Base-by-base conservation (phyloP, 139 green algal species). In the Chlamydomonas sp. region DNA sequence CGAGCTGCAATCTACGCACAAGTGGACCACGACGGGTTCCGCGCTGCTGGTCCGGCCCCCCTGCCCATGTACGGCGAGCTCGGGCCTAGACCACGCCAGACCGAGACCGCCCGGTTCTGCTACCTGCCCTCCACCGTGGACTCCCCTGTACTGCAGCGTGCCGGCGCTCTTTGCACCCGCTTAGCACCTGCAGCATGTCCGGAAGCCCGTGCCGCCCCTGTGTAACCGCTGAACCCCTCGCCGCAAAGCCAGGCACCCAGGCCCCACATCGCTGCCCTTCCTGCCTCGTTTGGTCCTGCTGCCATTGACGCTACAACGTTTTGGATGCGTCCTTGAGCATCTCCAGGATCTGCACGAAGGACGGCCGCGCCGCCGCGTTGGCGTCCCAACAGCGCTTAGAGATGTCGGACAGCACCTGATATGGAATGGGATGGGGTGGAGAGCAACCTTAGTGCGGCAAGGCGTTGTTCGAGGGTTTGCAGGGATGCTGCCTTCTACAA, bases 351-450 rank as follows among this genome's bases (percentile, higher is more conserved):
- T 89, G 79, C 57, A 89, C 72, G 80, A 94, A 92, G 59, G 73
- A 89, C 61, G 92, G 92, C 31, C 92, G 89, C 16, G 63, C 49
- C 3, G 80, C 18, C 1, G 90, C 20, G n/a, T 90, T 68, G 2
- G 80, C 14, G 10, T 79, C 72, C 92, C 92, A 95, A 84, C 92
- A 94, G 67, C 68, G 74, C 76, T 90, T 86, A 61, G 91, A 84
- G 20, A 93, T 79, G 17, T 89, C 85, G 57, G 74, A 62, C 31
- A 90, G 61, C 59, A 85, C 20, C 71, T 64, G 7, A 17, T 20
- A 18, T 5, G 18, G 20, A 63, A 9, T 5, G 17, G 49, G n/a
- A 20, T 1, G 7, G 67, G 62, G 18, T 5, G 2, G 31, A 4
- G 10, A n/a, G 49, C 5, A 14, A 58, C 2, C 15, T 77, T 14